Base-by-base conservation (phyloP, 495 filamentous ascomycete genomes). In the Lepidopterella palustris region DNA sequence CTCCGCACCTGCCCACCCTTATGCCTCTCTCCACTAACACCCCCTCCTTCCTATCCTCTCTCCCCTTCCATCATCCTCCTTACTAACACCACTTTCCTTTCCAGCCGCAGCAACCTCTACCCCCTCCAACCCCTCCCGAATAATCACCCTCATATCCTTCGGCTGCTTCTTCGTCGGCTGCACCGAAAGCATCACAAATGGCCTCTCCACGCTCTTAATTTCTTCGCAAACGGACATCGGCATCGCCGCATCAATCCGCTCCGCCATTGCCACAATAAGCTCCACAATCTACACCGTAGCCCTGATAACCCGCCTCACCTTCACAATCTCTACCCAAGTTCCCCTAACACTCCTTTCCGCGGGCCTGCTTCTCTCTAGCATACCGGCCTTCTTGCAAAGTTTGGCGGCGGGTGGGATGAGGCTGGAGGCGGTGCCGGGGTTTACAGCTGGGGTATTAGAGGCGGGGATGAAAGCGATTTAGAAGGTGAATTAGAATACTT, bases 401-500 rank as follows among this genome's bases (percentile, higher is more conserved):
- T 45, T 68, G 15, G 21, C 58, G 4, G 45, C 45, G n/a, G 53
- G 65, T n/a, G 51, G n/a, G 5, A 20, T 8, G 45, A 10, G 56
- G 11, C 56, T 63, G 26, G 28, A 40, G 20, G 23, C 13, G 2
- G 59, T 68, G 21, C 53, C 45, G 5, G 66, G 66, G 2, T 18
- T 66, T 11, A 61, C 54, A 0, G 23, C 55, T 2, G 40, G 31
- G 49, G 60, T 68, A 27, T 42, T 63, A 9, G 47, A 20, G 0
- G 45, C 45, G 0, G 66, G 66, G 0, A 20, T 47, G n/a, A 45
- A 31, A 8, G 64, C 66, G 11, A 66, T 64, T 56, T 39, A 52
- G 31, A 48, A 53, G n/a, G 66, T 60, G n/a, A 64, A 57, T 47
- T 21, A 48, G 51, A 52, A 66, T 15, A 59, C 66, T 15, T 69